These are phyloP conservation scores for Pyronema omphalodes DNA, from an alignment of 495 filamentous ascomycete species.

Conservation along the genomic window DNA sequence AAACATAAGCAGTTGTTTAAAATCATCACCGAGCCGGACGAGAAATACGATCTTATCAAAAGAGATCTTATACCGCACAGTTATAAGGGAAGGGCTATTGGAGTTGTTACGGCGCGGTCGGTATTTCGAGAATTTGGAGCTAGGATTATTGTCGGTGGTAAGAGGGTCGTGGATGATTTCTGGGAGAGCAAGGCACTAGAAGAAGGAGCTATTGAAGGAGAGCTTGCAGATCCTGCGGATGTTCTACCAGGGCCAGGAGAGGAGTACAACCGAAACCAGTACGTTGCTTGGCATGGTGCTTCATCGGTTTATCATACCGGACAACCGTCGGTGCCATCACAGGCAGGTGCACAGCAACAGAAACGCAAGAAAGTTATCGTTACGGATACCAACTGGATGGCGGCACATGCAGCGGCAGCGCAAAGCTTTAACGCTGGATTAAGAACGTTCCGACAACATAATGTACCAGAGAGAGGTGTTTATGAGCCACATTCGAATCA, in stretches of 20 bases:
- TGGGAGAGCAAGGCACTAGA: conserved; percentile 57
- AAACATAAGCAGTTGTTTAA: conserved; percentile 90
- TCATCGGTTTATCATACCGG: conserved; percentile 84
- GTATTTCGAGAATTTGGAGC: conserved; percentile 95
- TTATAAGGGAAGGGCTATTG: conserved; percentile 95
- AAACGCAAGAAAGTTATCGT: conserved; percentile 75
- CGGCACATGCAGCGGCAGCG: conserved; percentile 79
- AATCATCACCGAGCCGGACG: conserved; percentile 82
- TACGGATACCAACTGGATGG: conserved; percentile 95
- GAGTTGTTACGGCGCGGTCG: conserved; percentile 87
- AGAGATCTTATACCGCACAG: conserved; percentile 88
- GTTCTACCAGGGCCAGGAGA: conserved; percentile 49
- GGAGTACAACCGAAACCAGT: conserved; percentile 82
- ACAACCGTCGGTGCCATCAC: conserved; percentile 51
- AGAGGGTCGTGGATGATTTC: conserved; percentile 76
- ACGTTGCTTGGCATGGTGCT: conserved; percentile 94
- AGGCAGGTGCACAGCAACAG: conserved; percentile 32
- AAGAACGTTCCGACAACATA: conserved; percentile 34
- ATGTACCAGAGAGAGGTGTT: conserved; percentile 44
- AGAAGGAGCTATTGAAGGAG: conserved; percentile 71
- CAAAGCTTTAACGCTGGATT: conserved; percentile 72
- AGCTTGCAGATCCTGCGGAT: conserved; percentile 75
- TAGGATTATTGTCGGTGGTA: conserved; percentile 79
- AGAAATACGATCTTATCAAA: conserved; percentile 84
- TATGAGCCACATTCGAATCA: conserved; percentile 89